Base-by-base conservation (phyloP, 2,329 filamentous ascomycete species). In the Blastomyces silverae region DNA sequence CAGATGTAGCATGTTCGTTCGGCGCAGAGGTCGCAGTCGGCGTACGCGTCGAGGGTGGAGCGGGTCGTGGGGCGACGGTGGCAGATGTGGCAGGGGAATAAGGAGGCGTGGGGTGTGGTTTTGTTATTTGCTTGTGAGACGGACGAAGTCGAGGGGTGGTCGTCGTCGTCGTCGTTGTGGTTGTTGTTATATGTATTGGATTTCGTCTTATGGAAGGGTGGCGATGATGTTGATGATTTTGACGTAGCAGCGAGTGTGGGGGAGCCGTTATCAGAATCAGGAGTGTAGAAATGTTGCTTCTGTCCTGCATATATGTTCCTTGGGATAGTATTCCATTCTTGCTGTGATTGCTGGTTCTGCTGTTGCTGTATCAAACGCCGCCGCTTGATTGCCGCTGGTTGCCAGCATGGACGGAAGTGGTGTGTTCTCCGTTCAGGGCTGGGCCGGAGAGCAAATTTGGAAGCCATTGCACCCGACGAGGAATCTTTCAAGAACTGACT, bases 71-170 rank as follows among this genome's bases (percentile, higher is more conserved):
- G 77, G 57, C 73, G 74, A 57, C 77, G 72, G 64, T 79, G 74
- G 61, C 77, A 79, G 64, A 79, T 77, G 62, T 79, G 77, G 34
- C 76, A 79, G 6, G 77, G 75, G 13, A 75, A 71, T 10, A 79
- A 71, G 2, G 64, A 62, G 67, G 61, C 3, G 44, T 6, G 42
- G 15, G 42, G 22, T 44, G 52, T 22, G n/a, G 52, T 20, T 25
- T 56, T 46, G 37, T 44, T 44, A 2, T 56, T 55, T 31, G 25
- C 17, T 34, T 63, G 46, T 31, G 48, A 56, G n/a, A 17, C 5
- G 20, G n/a, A 42, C 37, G n/a, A 22, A 44, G 44, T 61, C 17
- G 28, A 34, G 4, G 25, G 28, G 25, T 17, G 3, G 22, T 20
- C 42, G n/a, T 28, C 22, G n/a, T 31, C 13, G 22, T 17, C 11